Evolutionary conservation across 2,329 filamentous ascomycete genomes (phyloP), one percentile per base, ranked within the genome.

Genomic region (Endoconidiophora polonica): DNA sequence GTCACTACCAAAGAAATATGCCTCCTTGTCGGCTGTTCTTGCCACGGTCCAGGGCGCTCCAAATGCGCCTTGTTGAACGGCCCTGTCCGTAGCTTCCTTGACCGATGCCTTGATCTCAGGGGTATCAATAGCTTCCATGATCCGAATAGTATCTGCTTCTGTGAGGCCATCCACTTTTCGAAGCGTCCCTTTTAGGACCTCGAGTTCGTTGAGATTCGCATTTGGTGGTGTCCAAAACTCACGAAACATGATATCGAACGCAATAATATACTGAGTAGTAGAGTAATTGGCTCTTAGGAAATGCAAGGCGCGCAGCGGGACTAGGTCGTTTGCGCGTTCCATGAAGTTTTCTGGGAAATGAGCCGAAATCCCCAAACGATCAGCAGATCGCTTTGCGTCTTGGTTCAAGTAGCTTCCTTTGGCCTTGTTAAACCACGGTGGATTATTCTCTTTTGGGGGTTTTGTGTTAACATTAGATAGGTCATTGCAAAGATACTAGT

Each of bases 1-100:
- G 64, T 88, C 83, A 63, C 81, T 86, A 2, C 83, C 83, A 63
- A 88, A 88, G 60, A 87, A 86, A 0, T 79, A 75, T 65, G 83
- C 78, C 45, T 69, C 69, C 36, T 36, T 24, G 9, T 50, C 20
- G 6, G 6, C 7, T 50, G 69, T 62, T 16, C 68, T 70, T 2
- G 79, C 83, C 72, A 77, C 79, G 54, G 84, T 68, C 83, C 84
- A 90, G 1, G 85, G 85, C 46, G 77, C 76, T 0, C 85, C 85
- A 62, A 84, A 90, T 0, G 83, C 84, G 0, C 83, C 84, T 46
- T 66, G 67, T 37, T 75, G 72, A 14, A 85, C 61, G 0, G 75
- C 81, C 55, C 70, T 69, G 53, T 75, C 68, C 16, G 83, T 87
- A 41, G 71, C 71, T 4, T 63, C 66, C 52, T 72, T 71, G 24